Evolutionary conservation across 495 filamentous ascomycete species (phyloP).

Genomic region (Lasiosphaeria ovina): DNA sequence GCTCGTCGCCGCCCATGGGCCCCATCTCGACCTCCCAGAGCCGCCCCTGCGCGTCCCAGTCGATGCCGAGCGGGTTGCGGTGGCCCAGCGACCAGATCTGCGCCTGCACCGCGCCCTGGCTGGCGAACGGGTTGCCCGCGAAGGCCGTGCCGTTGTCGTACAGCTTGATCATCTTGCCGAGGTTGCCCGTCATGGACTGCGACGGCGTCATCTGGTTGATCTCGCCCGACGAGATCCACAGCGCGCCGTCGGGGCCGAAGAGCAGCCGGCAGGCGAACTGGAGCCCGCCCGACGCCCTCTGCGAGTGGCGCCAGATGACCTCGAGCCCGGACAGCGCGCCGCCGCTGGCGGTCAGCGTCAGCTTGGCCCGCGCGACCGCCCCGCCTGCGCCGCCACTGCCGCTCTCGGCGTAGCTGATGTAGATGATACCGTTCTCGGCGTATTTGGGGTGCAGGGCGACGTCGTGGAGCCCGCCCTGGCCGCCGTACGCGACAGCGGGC

Average conservation of each 20-base stretch:
- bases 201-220: constrained; percentile 35
- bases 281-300: constrained; percentile 28
- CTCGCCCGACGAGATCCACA: constrained; percentile 39
- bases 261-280: constrained; percentile 36
- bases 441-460: constrained; percentile 37
- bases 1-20: constrained; percentile 38
- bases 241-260: constrained; percentile 31
- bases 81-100: constrained; percentile 37
- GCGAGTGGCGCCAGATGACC: constrained; percentile 39
- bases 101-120: constrained; percentile 28
- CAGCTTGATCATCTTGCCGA: constrained; percentile 36
- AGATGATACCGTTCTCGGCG: constrained; percentile 35
- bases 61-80: constrained; percentile 39
- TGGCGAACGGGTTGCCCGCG: constrained; percentile 36
- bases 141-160: constrained; percentile 36
- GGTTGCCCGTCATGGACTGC: constrained; percentile 37
- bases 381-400: constrained; percentile 31
- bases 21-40: constrained; percentile 42
- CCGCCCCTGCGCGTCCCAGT: constrained; percentile 36
- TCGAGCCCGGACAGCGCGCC: constrained; percentile 32
- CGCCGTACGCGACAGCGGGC: constrained; percentile 34
- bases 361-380: constrained; percentile 36
- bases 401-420: constrained; percentile 38
- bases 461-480: constrained; percentile 37
- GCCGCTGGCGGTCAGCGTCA: constrained; percentile 33